Base-by-base conservation (phyloP, 352 stramenopile species). In the Globisporangium mamillatum region DNA sequence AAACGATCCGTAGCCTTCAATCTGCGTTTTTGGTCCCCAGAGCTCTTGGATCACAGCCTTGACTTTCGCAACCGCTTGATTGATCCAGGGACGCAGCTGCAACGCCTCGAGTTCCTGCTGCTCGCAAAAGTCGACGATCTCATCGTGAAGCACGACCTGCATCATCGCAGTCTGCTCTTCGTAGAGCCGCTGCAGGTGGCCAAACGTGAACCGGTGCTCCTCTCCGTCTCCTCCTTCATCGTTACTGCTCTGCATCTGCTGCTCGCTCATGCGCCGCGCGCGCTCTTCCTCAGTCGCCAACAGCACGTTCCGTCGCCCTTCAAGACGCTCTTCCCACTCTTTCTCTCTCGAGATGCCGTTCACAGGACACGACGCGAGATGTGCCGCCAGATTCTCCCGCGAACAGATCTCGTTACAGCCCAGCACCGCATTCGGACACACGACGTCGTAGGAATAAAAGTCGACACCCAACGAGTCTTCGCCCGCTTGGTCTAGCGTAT, bases 361-460 rank as follows among this genome's bases (percentile, higher is more conserved):
- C 56, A 92, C 78, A 5, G 84, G 81, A 64, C 87, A 94, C 5
- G 76, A 80, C 0, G 75, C 73, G 3, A 95, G 69, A 67, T 95
- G 88, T 25, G 77, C 75, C 0, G 84, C 88, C 18, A 95, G 60
- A 34, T 88, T 82, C 52, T 93, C 85, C 12, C 88, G 75, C 6
- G 84, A 80, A 53, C 87, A 95, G 64, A 95, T 92, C 54, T 85
- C 84, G 27, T 82, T 92, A 65, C 88, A 95, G 0, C 88, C 88
- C 9, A 95, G 74, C 53, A 95, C 77, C 0, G 88, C 88, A 58
- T 95, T 93, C 9, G 88, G 88, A 70, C 88, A 95, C 20, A 95
- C 88, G 3, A 95, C 79, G 56, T 95, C 85, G 70, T 95, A 95
- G 52, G 84, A 89, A 44, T 91, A 81, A 52, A 95, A 80, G 65